These are phyloP conservation scores for Rugosomyces carneus DNA, from an alignment of 1,284 basidiomycete species.

Conservation along the genomic window DNA sequence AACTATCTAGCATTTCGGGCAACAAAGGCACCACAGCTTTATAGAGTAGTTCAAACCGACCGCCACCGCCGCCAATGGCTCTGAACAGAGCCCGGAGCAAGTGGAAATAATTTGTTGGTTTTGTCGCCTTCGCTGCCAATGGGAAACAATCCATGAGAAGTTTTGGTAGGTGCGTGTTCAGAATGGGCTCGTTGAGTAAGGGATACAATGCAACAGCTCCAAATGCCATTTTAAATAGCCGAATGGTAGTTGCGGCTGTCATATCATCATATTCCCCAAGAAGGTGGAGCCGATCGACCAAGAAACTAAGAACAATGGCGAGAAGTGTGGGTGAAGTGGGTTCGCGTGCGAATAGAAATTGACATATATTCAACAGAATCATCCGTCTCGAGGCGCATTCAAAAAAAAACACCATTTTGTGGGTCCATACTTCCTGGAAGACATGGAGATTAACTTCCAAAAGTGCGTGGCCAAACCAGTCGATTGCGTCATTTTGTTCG, in stretches of 20 bases:
- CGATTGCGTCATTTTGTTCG: conserved; percentile 85
- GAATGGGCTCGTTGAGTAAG: conserved; percentile 80
- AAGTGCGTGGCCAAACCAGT: conserved; percentile 78
- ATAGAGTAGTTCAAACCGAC: conserved; percentile 92
- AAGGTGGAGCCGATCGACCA: conserved; percentile 78
- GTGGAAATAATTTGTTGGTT: conserved; percentile 91
- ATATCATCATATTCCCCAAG: conserved; percentile 86
- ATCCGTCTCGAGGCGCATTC: conserved; percentile 73
- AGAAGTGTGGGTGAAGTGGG: conserved; percentile 86
- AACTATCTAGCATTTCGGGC: conserved; percentile 94
- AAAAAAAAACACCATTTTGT: conserved; percentile 87
- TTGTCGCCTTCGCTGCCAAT: conserved; percentile 85
- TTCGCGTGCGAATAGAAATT: conserved; percentile 83
- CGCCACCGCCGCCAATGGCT: conserved; percentile 92
- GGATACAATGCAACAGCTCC: conserved; percentile 82
- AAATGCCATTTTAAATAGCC: conserved; percentile 97
- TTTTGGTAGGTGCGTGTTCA: conserved; percentile 90
- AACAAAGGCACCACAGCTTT: conserved; percentile 95
- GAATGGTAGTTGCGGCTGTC: conserved; percentile 76
- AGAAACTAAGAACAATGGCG: conserved; percentile 85
- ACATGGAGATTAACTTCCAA: conserved; percentile 84
- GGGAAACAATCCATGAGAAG: conserved; percentile 98
- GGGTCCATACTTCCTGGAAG: conserved; percentile 93
- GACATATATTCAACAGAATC: conserved; percentile 81
- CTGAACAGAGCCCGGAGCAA: conserved; percentile 94